These are phyloP conservation scores for Loxodes magnus DNA, from an alignment of 73 alveolate species.

Conservation along the genomic window DNA sequence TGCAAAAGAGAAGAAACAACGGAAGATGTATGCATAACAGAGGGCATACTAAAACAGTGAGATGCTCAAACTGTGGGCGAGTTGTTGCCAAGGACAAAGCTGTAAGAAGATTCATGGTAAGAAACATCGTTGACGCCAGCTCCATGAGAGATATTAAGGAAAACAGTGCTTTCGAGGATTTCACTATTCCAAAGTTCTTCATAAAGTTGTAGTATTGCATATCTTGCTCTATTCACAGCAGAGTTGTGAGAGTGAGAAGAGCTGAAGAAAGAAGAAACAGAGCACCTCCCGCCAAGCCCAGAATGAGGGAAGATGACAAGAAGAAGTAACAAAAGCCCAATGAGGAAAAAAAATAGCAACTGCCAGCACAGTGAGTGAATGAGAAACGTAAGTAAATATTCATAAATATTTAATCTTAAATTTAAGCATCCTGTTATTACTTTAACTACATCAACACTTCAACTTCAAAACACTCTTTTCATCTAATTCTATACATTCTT, in stretches of 20 bases:
- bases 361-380: no score
- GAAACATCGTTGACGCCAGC: slow-evolving; percentile 95
- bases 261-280: slow-evolving; percentile 60
- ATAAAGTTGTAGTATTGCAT: slow-evolving; percentile 63
- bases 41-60: slow-evolving; percentile 90
- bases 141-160: slow-evolving; percentile 93
- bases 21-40: slow-evolving; percentile 96
- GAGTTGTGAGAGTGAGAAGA: slow-evolving; percentile 86
- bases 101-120: slow-evolving; percentile 82
- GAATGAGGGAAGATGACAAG: no score
- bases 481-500: no score
- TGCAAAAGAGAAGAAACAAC: slow-evolving; percentile 91
- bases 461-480: no score
- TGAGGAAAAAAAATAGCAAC: no score
- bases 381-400: no score
- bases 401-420: no score
- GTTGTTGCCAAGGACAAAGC: slow-evolving; percentile 95
- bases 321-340: no score
- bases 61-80: slow-evolving; percentile 95
- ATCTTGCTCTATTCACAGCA: slow-evolving; percentile 91
- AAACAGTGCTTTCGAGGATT: slow-evolving; percentile 53
- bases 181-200: no score
- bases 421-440: no score
- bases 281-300: no score
- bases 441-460: no score